Evolutionary conservation across 2,329 filamentous ascomycete species (phyloP).

Genomic region (Cryphonectria nitschkei): DNA sequence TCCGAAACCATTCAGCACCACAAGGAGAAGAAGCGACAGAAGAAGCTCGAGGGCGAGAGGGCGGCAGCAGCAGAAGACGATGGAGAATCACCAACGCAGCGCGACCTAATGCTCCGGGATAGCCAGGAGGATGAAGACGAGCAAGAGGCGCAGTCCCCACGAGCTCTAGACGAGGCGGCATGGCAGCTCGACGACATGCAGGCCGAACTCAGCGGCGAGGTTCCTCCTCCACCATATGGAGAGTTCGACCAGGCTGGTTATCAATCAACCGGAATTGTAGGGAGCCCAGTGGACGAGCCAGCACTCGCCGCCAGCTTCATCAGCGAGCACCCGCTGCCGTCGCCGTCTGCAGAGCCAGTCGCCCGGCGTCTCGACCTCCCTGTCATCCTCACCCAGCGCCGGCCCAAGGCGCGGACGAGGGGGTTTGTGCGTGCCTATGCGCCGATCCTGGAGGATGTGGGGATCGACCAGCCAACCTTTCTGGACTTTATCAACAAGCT

Average conservation of each 20-base stretch:
- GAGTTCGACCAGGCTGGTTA: not conserved
- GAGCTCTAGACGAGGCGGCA: constrained; percentile 14
- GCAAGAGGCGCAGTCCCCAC: not conserved
- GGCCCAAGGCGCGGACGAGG: constrained; percentile 50
- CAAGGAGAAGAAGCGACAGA: constrained; percentile 30
- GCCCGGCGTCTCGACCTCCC: constrained; percentile 43
- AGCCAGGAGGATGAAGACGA: not conserved
- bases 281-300: not conserved
- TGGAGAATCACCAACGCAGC: not conserved
- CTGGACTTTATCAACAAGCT: constrained; percentile 52
- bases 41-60: constrained; percentile 2
- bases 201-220: constrained; percentile 18
- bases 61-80: not conserved
- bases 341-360: not conserved
- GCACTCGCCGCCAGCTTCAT: constrained; percentile 22
- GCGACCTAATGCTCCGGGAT: not conserved
- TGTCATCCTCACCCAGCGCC: constrained; percentile 56
- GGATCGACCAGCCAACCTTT: constrained; percentile 53
- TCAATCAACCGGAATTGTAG: not conserved
- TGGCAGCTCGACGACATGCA: constrained; percentile 28
- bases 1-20: constrained; percentile 31
- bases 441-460: constrained; percentile 48
- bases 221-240: not conserved
- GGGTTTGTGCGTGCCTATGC: constrained; percentile 60
- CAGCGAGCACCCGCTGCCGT: constrained; percentile 9